Percentiles rank a stretch among this genome's conserved stretches.
These are phyloP conservation scores for Raffaelea albimanens DNA, from an alignment of 2,329 filamentous ascomycete species.

Conservation along the genomic window DNA sequence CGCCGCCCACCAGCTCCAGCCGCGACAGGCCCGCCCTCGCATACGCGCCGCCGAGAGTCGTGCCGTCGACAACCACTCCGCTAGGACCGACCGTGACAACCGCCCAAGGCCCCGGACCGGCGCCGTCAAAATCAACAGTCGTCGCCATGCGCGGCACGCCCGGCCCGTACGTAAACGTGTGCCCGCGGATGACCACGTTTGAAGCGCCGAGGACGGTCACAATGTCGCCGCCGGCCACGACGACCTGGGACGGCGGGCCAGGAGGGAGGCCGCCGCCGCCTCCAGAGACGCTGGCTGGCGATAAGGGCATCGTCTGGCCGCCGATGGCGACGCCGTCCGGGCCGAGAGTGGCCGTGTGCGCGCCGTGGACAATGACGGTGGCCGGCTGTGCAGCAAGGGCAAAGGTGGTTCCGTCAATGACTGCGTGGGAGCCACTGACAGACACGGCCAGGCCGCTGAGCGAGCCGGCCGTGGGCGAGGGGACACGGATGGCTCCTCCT, in stretches of 20 bases:
- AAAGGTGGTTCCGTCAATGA: constrained; percentile 33
- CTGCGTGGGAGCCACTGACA: constrained; percentile 29
- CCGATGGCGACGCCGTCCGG: constrained; percentile 23
- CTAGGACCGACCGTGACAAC: too few species aligned
- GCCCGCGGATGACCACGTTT: constrained; percentile 37
- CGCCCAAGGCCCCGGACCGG: too few species aligned
- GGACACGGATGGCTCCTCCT: constrained; percentile 16
- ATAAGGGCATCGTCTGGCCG: constrained; percentile 27
- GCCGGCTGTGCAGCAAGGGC: constrained; percentile 27
- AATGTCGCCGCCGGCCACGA: constrained; percentile 37
- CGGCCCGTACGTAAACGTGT: constrained; percentile 35
- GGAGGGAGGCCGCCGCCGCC: not conserved
- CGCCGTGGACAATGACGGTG: constrained; percentile 25
- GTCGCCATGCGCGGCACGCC: too few species aligned
- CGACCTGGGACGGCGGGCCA: constrained; percentile 28
- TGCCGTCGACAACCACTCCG: too few species aligned
- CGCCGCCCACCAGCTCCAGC: too few species aligned
- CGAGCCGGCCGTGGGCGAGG: constrained; percentile 26
- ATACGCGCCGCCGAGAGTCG: too few species aligned
- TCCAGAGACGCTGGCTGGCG: not conserved
- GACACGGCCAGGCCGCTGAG: constrained; percentile 30
- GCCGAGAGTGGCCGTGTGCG: constrained; percentile 23
- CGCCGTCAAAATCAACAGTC: too few species aligned
- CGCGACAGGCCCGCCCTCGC: too few species aligned
- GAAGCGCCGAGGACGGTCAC: constrained; percentile 33